Evolutionary conservation across 192 early-diverging fungal genomes (phyloP), one percentile per base, ranked within the genome.

Genomic region (Paraglomus brasilianum): DNA sequence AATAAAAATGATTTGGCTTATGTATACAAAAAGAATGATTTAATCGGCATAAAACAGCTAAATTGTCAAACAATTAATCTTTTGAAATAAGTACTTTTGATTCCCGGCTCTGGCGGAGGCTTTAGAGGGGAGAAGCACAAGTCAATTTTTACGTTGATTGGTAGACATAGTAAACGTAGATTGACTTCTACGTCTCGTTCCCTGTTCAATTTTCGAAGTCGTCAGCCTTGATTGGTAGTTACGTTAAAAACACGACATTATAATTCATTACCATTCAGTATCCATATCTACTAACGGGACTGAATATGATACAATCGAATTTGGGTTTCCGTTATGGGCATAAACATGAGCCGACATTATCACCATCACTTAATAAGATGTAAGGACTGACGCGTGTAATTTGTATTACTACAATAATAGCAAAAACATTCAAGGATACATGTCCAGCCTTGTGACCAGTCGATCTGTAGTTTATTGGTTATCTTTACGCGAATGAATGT

Each of bases 151-250:
- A 55, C 42, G 10, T 22, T 30, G 8, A 69, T 44, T 5, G 66
- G 66, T 44, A 56, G 56, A 22, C 56, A 42, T 22, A 69, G 30
- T 56, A 43, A 50, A 19, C 66, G 50, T 69, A 69, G 45, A 56
- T 69, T 69, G 52, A 69, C 45, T 30, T 69, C 66, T 7, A 69
- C 17, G 19, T 69, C 66, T 24, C 52, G 36, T 56, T 69, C 66
- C 66, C 66, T 69, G 14, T 49, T 51, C 3, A 15, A 66, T 30
- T 30, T 30, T 2, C 30, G 3, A 30, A 30, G 30, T 30, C 30
- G 30, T 30, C 30, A 30, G 30, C 1, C 30, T 30, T 3, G 30
- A 30, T 30, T 30, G 30, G 30, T 30, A 30, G 3, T 30, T 30
- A 30, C 30, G 30, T 30, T 30, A 30, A 30, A 30, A 30, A 30